Evolutionary conservation across 179 eudicot species (phyloP), one percentile per base, ranked within the genome.

Genomic region (Sideroxylon spinosum): DNA sequence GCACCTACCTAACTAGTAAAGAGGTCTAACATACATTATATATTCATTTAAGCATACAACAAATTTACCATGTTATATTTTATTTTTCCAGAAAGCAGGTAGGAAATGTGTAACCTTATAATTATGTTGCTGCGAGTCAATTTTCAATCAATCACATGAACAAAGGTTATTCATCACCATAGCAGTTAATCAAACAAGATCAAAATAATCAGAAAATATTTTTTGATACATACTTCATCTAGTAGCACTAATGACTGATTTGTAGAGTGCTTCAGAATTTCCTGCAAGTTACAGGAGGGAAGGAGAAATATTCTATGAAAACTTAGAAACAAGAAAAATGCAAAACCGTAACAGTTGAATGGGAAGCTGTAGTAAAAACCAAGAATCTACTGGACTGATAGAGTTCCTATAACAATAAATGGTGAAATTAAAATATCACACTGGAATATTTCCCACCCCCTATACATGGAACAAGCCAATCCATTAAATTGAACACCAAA

Each of bases 181-280:
- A 3, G 4, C 14, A 37, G 29, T 61, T 60, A 32, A 61, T 4
- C 55, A 78, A 52, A 22, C 16, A 17, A 60, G 17, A 76, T 61
- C 16, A 26, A 56, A 70, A 71, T 49, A 69, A 65, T 19, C 49
- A 50, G 61, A 77, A 59, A 12, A 29, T 46, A 59, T 13, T 60
- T 56, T 17, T 13, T 44, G 50, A 28, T 48, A 85, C 95, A 84
- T 93, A 93, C 98, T 80, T 94, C 99, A 86, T 94, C 99, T 78
- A 94, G 80, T 66, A 94, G 94, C 88, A 94, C 99, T 83, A 95
- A 80, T 50, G 98, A 92, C 81, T 76, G 87, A 76, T 83, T 85
- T 78, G 96, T 94, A 57, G 97, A 90, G 74, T 85, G 85, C 76
- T 89, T 81, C 82, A 78, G 89, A 82, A 95, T 94, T 76, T 88